A percentile compares a stretch with the other conserved stretches of the same genome.
These are phyloP conservation scores for Suillus subaureus DNA, from an alignment of 768 basidiomycete species.

Conservation along the genomic window DNA sequence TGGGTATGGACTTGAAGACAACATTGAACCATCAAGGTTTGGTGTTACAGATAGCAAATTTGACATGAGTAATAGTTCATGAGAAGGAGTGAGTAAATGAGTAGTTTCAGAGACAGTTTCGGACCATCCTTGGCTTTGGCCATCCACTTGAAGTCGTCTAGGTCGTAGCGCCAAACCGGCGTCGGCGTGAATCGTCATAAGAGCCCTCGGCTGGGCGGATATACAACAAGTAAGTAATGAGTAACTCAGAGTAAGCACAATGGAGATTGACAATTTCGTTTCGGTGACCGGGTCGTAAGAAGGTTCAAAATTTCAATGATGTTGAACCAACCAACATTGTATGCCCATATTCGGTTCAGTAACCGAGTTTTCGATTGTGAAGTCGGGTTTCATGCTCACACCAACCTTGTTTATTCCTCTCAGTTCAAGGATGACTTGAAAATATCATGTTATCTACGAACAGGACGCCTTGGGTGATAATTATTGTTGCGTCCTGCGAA, in stretches of 20 bases:
- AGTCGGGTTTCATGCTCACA: neutral
- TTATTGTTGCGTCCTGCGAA: neutral
- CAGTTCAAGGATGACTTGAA: neutral
- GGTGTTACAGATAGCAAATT: conserved; percentile 1
- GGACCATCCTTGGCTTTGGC: conserved; percentile 40
- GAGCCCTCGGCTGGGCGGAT: conserved; percentile 16
- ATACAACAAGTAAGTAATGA: conserved; percentile 2
- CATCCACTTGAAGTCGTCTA: conserved; percentile 22
- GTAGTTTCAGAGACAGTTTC: conserved; percentile 59
- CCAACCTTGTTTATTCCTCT: neutral
- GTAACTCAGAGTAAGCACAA: neutral
- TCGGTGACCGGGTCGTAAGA: neutral
- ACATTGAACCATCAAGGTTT: conserved; percentile 7
- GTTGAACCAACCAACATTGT: conserved; percentile 2
- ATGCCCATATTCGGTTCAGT: conserved; percentile 11
- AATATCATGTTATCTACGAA: neutral
- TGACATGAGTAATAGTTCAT: neutral
- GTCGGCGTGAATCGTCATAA: conserved; percentile 13
- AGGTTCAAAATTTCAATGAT: neutral
- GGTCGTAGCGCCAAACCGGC: conserved; percentile 27
- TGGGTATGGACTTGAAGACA: conserved; percentile 11
- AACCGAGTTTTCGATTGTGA: neutral
- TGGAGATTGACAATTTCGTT: neutral
- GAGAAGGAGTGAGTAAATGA: conserved; percentile 17
- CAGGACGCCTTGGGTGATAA: neutral